Base-by-base conservation (phyloP, 805 yeast species). In the Pichia gijzeniarum region DNA sequence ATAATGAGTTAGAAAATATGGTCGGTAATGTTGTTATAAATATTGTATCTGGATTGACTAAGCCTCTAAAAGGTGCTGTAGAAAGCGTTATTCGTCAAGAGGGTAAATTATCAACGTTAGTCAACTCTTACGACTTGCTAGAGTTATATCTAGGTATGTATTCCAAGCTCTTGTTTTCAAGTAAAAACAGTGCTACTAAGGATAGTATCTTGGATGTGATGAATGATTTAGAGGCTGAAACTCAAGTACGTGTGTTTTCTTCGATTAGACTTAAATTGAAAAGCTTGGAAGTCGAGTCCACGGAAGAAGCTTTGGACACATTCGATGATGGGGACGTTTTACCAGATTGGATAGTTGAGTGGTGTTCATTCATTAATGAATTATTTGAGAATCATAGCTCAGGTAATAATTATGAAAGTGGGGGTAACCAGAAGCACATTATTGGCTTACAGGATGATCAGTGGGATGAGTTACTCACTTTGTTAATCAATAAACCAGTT, bases 301-400 rank as follows among this genome's bases (percentile, higher is more conserved):
- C 68, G 45, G 60, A 61, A 33, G 49, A 41, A 16, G 36, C 20
- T n/a, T 49, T 72, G 16, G 60, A 68, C 42, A 28, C 41, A 4
- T 12, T 10, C 6, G 73, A 72, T 25, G 86, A 86, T 49, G 66
- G 85, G 19, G 45, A 58, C 20, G 76, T 82, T 49, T 80, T 95
- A 4, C 96, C 97, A 0, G 95, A 85, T 48, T 90, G 95, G 89
- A 65, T 85, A 19, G 68, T 75, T 40, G 82, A 77, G n/a, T 79
- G 82, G 53, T 72, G 83, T 40, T 67, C 77, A 0, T 82, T 78
- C 14, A 67, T 84, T 25, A 68, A 82, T 46, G 77, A 78, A 1
- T 62, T 86, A 2, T 72, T 84, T 49, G 79, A 77, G 22, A 60
- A 64, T 31, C 64, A 64, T 41, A 59, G 50, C 19, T 35, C 48